Evolutionary conservation across 2,329 filamentous ascomycete genomes (phyloP).

Genomic region (Penicillium crustosum): DNA sequence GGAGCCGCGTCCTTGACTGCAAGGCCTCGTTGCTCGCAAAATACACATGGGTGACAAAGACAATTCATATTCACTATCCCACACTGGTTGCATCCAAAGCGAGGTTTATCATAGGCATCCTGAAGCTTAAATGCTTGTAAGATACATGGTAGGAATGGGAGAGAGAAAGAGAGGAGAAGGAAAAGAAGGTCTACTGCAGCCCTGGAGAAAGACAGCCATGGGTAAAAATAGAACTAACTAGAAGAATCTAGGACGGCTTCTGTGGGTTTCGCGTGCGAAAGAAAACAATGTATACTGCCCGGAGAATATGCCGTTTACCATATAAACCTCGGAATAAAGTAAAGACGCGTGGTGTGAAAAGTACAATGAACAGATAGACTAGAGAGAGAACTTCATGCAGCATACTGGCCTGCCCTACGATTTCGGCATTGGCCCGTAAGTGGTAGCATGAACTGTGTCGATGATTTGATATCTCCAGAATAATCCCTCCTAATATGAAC

Average conservation of each 20-base stretch:
- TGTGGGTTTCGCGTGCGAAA: background rate
- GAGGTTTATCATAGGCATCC: too few species aligned
- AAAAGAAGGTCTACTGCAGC: too few species aligned
- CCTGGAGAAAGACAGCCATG: background rate
- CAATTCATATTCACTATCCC: too few species aligned
- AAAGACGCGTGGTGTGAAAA: background rate
- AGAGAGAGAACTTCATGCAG: background rate
- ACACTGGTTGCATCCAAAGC: too few species aligned
- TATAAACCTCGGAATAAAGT: background rate
- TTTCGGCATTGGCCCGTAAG: constrained; percentile 20
- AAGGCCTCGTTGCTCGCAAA: too few species aligned
- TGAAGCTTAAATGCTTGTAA: too few species aligned
- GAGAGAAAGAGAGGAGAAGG: too few species aligned
- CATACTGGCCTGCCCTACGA: constrained; percentile 6
- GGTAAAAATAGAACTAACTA: too few species aligned
- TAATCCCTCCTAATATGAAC: constrained; percentile 5
- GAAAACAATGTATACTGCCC: background rate
- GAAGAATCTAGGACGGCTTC: background rate
- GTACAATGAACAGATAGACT: background rate
- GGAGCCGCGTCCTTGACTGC: too few species aligned
- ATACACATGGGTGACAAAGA: too few species aligned
- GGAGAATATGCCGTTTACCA: background rate
- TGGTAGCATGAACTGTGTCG: constrained; percentile 12
- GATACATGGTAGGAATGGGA: too few species aligned
- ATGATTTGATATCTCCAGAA: constrained; percentile 12